Conservation (phyloP, 1,139 yeast species). For the Lodderomyces margitis region DNA sequence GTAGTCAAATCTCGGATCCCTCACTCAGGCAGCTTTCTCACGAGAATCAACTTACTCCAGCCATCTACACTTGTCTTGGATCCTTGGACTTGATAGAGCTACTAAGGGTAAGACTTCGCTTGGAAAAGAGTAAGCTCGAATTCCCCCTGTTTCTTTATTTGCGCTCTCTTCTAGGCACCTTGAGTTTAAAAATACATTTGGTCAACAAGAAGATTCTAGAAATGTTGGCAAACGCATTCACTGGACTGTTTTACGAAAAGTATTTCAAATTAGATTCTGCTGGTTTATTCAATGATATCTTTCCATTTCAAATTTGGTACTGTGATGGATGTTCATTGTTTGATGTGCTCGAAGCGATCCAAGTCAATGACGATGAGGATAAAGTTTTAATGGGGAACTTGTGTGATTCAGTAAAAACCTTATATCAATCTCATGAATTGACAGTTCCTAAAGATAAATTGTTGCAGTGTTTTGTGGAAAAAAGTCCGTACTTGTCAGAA, state of each 20-base stretch:
- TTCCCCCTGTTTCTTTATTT: slow-evolving; percentile 24
- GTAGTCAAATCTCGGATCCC: neutral
- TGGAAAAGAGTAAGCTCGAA: slow-evolving; percentile 10
- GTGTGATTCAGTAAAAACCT: slow-evolving; percentile 32
- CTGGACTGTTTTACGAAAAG: slow-evolving; percentile 23
- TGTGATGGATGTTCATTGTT: slow-evolving; percentile 43
- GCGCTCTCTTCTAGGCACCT: slow-evolving; percentile 22
- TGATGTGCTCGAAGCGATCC: slow-evolving; percentile 25
- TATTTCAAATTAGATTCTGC: slow-evolving; percentile 16
- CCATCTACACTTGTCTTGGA: neutral
- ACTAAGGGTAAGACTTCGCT: neutral
- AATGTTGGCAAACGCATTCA: slow-evolving; percentile 33
- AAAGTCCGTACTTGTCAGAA: slow-evolving; percentile 36
- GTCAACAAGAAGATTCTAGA: slow-evolving; percentile 34
- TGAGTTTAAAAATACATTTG: slow-evolving; percentile 28
- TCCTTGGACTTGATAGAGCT: neutral
- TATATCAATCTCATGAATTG: slow-evolving; percentile 37
- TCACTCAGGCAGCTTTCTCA: neutral
- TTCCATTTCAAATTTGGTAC: slow-evolving; percentile 53
- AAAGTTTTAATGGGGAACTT: slow-evolving; percentile 33
- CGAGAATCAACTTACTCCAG: neutral
- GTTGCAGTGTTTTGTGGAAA: slow-evolving; percentile 40
- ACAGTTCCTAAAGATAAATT: slow-evolving; percentile 47
- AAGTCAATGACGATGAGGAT: slow-evolving; percentile 32
- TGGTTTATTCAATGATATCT: slow-evolving; percentile 21